These are phyloP conservation scores for Barnettozyma sucrosica DNA, from an alignment of 805 yeast genomes.

Conservation along the genomic window DNA sequence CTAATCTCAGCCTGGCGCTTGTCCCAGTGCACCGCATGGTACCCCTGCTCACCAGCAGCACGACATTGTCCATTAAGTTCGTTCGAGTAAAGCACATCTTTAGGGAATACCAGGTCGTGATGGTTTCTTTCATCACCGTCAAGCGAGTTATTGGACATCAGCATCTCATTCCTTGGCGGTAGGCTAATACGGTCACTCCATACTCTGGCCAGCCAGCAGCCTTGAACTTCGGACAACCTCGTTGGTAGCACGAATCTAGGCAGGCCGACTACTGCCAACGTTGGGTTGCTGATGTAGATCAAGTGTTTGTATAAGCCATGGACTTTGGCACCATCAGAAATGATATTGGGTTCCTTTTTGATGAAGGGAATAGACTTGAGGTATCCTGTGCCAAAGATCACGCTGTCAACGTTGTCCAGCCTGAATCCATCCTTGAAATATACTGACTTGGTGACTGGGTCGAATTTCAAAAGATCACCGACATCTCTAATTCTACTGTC, in stretches of 20 bases:
- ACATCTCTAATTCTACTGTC: slow-evolving; percentile 37
- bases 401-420: slow-evolving; percentile 43
- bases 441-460: slow-evolving; percentile 34
- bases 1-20: slow-evolving; percentile 38
- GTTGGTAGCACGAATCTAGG: slow-evolving; percentile 61
- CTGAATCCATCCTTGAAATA: slow-evolving; percentile 43
- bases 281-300: slow-evolving; percentile 53
- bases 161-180: slow-evolving; percentile 46
- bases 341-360: slow-evolving; percentile 27
- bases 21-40: slow-evolving; percentile 49
- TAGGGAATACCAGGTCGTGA: slow-evolving; percentile 50
- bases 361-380: slow-evolving; percentile 60
- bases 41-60: slow-evolving; percentile 37
- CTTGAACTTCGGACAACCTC: slow-evolving; percentile 58
- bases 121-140: slow-evolving; percentile 44
- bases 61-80: slow-evolving; percentile 33
- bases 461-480: slow-evolving; percentile 37
- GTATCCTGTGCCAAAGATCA: slow-evolving; percentile 75
- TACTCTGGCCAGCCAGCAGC: slow-evolving; percentile 56
- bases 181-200: slow-evolving; percentile 48
- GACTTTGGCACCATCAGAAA: slow-evolving; percentile 43
- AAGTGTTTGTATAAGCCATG: slow-evolving; percentile 56
- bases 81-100: slow-evolving; percentile 55
- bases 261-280: slow-evolving; percentile 56
- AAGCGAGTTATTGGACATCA: slow-evolving; percentile 34